Conservation (phyloP, 257 asterid genomes). For the Rauvolfia tetraphylla region DNA sequence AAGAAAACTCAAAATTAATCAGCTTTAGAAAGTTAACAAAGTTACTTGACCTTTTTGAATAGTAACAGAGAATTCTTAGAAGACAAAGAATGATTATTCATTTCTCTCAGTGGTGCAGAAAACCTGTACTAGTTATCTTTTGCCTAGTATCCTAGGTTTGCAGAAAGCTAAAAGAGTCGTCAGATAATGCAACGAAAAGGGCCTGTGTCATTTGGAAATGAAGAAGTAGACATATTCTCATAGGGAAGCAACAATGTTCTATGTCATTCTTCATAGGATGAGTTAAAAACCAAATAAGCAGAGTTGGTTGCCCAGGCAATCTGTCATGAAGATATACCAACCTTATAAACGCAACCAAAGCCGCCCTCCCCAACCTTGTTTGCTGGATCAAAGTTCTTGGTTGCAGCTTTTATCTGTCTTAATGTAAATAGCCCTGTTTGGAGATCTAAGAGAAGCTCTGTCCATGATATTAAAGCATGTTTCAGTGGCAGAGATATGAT, state of each 20-base stretch:
- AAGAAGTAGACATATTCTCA: neutral
- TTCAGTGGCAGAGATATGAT: neutral
- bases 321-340: conserved; percentile 14
- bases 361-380: conserved; percentile 97
- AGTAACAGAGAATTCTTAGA: neutral
- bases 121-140: neutral
- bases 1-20: neutral
- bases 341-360: conserved; percentile 90
- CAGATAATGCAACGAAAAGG: neutral
- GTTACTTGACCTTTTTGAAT: neutral
- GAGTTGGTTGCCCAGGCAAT: neutral
- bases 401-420: conserved; percentile 75
- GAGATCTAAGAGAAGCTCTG: conserved; percentile 79
- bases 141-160: too few species aligned
- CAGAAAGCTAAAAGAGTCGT: too few species aligned
- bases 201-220: neutral
- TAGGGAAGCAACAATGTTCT: neutral
- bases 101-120: neutral
- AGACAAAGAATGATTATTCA: too few species aligned
- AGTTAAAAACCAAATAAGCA: neutral
- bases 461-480: conserved; percentile 7
- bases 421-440: conserved; percentile 77
- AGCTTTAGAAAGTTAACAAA: neutral
- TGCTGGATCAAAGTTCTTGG: conserved; percentile 71
- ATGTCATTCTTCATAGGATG: neutral